Conservation (phyloP, 1,284 basidiomycete species). For the Phylloboletellus chloephorus region DNA sequence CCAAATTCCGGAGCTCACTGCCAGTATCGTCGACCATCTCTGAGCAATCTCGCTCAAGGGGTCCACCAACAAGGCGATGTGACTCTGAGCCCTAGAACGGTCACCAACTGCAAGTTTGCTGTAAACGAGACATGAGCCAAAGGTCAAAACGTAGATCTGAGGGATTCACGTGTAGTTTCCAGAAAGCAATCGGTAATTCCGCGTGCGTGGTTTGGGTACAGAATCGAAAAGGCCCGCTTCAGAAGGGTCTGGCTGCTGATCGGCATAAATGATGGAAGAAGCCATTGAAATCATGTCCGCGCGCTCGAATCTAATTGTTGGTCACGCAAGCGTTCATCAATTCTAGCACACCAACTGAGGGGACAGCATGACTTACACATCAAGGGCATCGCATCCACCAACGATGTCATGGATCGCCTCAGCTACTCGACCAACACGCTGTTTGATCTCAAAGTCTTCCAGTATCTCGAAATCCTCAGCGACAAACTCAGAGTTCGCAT, state of each 20-base stretch:
- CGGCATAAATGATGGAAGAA: slow-evolving; percentile 65
- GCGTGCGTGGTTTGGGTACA: slow-evolving; percentile 48
- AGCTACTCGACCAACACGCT: slow-evolving; percentile 64
- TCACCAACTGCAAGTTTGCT: slow-evolving; percentile 73
- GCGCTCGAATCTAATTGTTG: slow-evolving; percentile 41
- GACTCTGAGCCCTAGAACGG: slow-evolving; percentile 59
- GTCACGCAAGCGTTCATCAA: slow-evolving; percentile 6
- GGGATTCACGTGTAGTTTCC: slow-evolving; percentile 59
- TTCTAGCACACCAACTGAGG: background rate
- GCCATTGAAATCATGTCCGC: slow-evolving; percentile 59
- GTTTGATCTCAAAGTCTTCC: slow-evolving; percentile 66
- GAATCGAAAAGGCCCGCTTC: slow-evolving; percentile 69
- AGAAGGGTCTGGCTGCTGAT: slow-evolving; percentile 65
- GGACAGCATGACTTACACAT: slow-evolving; percentile 38
- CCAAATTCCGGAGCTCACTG: slow-evolving; percentile 39
- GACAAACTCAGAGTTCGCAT: slow-evolving; percentile 45
- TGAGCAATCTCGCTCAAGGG: slow-evolving; percentile 84
- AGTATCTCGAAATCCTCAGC: slow-evolving; percentile 65
- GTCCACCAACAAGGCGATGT: slow-evolving; percentile 75
- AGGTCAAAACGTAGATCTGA: background rate
- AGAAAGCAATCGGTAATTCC: slow-evolving; percentile 56
- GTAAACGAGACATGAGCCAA: slow-evolving; percentile 4
- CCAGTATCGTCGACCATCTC: slow-evolving; percentile 74
- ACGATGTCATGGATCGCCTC: slow-evolving; percentile 55
- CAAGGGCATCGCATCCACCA: slow-evolving; percentile 37